phyloP scores from a whole-genome alignment of 768 basidiomycete species.

The Agrocybe praecox region DNA sequence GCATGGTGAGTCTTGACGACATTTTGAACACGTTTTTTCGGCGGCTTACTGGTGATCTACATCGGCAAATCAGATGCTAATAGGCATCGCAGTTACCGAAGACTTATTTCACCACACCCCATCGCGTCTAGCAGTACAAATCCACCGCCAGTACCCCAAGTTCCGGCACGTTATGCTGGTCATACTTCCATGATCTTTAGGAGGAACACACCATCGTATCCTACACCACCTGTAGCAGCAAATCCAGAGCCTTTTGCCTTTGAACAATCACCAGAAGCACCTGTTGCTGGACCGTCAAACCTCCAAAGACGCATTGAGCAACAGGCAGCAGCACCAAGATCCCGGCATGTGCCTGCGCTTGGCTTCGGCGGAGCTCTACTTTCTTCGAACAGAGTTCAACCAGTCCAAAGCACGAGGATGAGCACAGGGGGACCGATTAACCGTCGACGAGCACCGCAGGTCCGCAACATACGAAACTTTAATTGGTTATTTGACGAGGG shows the following conservation, averaged over 20 bases:
- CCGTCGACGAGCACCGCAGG: background rate
- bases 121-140: conserved; percentile 38
- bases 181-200: conserved; percentile 41
- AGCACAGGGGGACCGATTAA: background rate
- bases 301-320: conserved; percentile 22
- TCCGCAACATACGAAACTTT: background rate
- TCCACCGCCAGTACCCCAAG: conserved; percentile 47
- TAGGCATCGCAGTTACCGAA: conserved; percentile 14
- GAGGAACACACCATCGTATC: conserved; percentile 30
- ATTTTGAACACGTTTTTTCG: background rate
- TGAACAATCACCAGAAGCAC: conserved; percentile 33
- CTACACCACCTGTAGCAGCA: conserved; percentile 48
- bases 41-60: background rate
- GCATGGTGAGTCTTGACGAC: conserved; percentile 10
- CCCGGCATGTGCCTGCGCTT: conserved; percentile 54
- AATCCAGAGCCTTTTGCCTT: conserved; percentile 54
- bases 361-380: conserved; percentile 22
- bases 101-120: conserved; percentile 40
- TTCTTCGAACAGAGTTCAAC: conserved; percentile 12
- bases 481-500: background rate
- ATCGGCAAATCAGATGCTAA: conserved; percentile 7
- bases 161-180: conserved; percentile 45
- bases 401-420: conserved; percentile 3
- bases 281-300: conserved; percentile 26
- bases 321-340: conserved; percentile 42